Conservation (phyloP, 1,139 yeast genomes). For the Pichia sp. region DNA sequence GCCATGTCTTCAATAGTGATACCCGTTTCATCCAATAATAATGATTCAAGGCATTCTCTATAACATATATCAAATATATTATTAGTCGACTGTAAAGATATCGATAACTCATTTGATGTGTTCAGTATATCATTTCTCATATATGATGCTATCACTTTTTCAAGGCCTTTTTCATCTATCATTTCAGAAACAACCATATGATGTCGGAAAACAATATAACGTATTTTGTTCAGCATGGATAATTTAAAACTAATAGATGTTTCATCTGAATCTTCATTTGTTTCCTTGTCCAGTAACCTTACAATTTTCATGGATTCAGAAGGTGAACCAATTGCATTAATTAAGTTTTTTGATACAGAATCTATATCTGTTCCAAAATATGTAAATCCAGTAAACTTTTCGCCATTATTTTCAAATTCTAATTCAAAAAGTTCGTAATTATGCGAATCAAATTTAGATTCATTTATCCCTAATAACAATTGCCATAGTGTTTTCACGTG, state of each 20-base stretch:
- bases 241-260: conserved; percentile 10
- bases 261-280: background rate
- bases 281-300: conserved; percentile 5
- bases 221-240: conserved; percentile 12
- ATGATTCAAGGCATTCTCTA: conserved; percentile 2
- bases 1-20: conserved; percentile 7
- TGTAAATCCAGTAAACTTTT: conserved; percentile 5
- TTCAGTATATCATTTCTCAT: conserved; percentile 7
- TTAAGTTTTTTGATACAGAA: background rate
- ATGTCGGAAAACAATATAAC: conserved; percentile 10
- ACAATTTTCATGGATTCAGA: conserved; percentile 8
- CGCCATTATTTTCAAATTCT: conserved; percentile 7
- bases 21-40: background rate
- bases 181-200: conserved; percentile 7
- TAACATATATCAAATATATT: conserved; percentile 6
- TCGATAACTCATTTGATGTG: background rate
- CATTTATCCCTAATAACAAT: conserved; percentile 22
- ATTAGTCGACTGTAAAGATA: conserved; percentile 7
- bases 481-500: conserved; percentile 23
- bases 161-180: conserved; percentile 3
- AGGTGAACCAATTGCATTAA: conserved; percentile 13
- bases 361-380: conserved; percentile 7
- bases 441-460: conserved; percentile 14
- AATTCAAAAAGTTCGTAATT: conserved; percentile 19
- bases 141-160: background rate